Percentiles rank a stretch among this genome's conserved stretches.
Conservation (phyloP, 495 filamentous ascomycete genomes). For the Collariella sp. region DNA sequence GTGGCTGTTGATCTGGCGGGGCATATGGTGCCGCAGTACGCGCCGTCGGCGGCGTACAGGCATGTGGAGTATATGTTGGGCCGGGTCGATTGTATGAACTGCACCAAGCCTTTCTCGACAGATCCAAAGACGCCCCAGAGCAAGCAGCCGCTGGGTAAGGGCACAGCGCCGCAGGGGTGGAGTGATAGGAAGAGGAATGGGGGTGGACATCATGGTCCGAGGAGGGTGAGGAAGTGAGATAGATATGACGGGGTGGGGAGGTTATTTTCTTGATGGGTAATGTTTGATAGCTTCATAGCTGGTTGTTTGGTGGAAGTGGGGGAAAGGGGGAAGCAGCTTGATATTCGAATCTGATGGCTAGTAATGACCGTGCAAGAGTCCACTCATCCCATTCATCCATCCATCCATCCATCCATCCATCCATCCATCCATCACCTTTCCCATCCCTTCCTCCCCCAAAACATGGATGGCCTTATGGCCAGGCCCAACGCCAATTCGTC, state of each 20-base stretch:
- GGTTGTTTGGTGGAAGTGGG: not conserved
- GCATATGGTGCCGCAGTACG: conserved; percentile 59
- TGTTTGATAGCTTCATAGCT: not conserved
- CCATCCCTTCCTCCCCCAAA: no score
- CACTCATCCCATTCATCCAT: not conserved
- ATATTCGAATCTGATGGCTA: not conserved
- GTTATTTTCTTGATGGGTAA: not conserved
- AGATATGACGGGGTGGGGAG: not conserved
- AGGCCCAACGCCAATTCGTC: not conserved
- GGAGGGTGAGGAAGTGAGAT: not conserved
- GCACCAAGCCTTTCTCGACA: conserved; percentile 26
- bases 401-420: not conserved
- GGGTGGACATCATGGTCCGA: not conserved
- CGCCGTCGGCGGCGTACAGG: conserved; percentile 54
- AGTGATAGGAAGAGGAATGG: conserved; percentile 2
- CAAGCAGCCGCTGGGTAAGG: conserved; percentile 17
- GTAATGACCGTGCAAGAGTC: conserved; percentile 3
- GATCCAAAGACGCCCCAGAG: conserved; percentile 17
- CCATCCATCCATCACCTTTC: no score
- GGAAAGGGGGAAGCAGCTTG: not conserved
- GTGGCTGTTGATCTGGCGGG: conserved; percentile 50
- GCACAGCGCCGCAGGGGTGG: conserved; percentile 27
- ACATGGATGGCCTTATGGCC: no score
- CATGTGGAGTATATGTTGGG: conserved; percentile 63
- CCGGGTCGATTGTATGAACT: conserved; percentile 39